Conservation (phyloP, 495 filamentous ascomycete genomes). For the Cercophora newfieldiana region DNA sequence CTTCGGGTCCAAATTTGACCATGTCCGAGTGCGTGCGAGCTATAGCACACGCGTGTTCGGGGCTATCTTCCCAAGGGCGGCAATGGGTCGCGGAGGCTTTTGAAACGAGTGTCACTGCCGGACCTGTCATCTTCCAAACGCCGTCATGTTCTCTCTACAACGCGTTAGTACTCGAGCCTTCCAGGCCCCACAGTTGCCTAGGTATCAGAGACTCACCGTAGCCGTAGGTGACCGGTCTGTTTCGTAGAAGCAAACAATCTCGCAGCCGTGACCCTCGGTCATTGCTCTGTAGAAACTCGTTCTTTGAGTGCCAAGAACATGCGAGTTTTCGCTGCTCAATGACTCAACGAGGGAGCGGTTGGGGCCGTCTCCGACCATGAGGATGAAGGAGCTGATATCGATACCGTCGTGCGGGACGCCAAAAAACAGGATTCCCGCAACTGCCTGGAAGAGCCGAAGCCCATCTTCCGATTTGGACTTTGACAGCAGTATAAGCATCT, state of each 20-base stretch:
- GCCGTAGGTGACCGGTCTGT: not conserved
- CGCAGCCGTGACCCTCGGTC: not conserved
- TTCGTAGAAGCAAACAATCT: not conserved
- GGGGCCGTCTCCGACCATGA: too few relatives aligned
- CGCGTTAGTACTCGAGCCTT: not conserved
- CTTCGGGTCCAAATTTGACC: conserved; percentile 19
- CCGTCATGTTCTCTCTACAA: not conserved
- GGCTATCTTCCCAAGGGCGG: conserved; percentile 16
- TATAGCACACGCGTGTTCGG: conserved; percentile 22
- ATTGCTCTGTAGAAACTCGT: not conserved
- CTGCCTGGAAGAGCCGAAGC: not conserved
- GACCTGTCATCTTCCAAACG: conserved; percentile 9
- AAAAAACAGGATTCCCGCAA: conserved; percentile 3
- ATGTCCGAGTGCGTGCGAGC: conserved; percentile 18
- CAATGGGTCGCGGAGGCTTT: conserved; percentile 20
- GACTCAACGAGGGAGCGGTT: not conserved
- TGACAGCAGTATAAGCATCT: not conserved
- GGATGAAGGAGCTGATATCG: too few relatives aligned
- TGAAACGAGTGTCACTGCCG: conserved; percentile 10
- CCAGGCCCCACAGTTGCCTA: too few relatives aligned
- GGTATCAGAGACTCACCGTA: not conserved
- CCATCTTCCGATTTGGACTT: not conserved
- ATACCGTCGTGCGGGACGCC: too few relatives aligned
- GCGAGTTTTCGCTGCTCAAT: not conserved
- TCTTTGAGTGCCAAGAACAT: not conserved